Evolutionary conservation across 2,329 filamentous ascomycete species (phyloP).

Genomic region (Beauveria sp.): DNA sequence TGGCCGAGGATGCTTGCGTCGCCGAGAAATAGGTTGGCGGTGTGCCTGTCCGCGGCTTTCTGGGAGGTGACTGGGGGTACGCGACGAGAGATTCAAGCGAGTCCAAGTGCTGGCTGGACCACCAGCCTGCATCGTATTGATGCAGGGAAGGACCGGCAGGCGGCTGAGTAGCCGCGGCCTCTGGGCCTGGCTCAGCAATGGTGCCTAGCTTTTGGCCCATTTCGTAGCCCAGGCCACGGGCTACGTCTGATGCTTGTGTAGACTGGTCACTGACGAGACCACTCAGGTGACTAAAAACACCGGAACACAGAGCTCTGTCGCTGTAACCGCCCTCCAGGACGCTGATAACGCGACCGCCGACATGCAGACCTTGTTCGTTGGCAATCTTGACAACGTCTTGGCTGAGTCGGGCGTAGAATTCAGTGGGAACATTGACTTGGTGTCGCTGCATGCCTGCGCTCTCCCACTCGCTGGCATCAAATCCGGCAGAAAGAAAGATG

Average conservation of each 20-base stretch:
- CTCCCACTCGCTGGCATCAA: slow-evolving; percentile 96
- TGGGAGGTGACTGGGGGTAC: slow-evolving; percentile 40
- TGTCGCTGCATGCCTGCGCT: slow-evolving; percentile 89
- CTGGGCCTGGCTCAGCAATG: slow-evolving; percentile 25
- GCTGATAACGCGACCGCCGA: slow-evolving; percentile 81
- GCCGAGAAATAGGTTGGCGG: slow-evolving; percentile 75
- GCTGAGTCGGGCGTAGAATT: slow-evolving; percentile 90
- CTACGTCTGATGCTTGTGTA: slow-evolving; percentile 22
- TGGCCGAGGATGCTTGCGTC: slow-evolving; percentile 80
- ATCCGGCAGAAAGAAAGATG: slow-evolving; percentile 92
- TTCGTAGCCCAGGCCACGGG: slow-evolving; percentile 44
- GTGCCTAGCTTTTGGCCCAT: slow-evolving; percentile 47
- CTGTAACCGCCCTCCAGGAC: slow-evolving; percentile 96
- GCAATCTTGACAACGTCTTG: slow-evolving; percentile 77
- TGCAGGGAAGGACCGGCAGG: slow-evolving; percentile 23
- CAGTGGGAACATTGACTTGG: slow-evolving; percentile 89
- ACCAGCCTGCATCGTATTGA: slow-evolving; percentile 63
- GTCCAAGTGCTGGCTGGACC: slow-evolving; percentile 58
- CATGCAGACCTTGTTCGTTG: slow-evolving; percentile 66
- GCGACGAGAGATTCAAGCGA: slow-evolving; percentile 56
- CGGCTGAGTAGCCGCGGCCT: slow-evolving; percentile 4
- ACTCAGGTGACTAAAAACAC: slow-evolving; percentile 82
- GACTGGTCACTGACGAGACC: slow-evolving; percentile 60
- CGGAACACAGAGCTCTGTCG: slow-evolving; percentile 80
- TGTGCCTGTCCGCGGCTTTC: slow-evolving; percentile 47